A percentile compares a stretch with the other conserved stretches of the same genome.
Conservation (phyloP, 768 basidiomycete genomes). For the Tulasnella sp. region DNA sequence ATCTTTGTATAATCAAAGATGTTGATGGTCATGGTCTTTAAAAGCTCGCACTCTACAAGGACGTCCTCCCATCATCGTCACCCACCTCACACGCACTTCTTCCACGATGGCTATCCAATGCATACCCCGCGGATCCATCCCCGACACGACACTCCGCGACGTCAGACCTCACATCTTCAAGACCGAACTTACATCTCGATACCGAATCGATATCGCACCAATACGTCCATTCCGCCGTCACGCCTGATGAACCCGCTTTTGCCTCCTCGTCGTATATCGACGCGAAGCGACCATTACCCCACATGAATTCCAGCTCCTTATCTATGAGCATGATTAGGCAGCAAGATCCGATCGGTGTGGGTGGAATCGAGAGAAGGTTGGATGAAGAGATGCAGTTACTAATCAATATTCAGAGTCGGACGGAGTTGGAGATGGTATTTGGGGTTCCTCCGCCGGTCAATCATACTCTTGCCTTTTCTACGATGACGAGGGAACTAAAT, state of each 20-base stretch:
- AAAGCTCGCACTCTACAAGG: slow-evolving; percentile 36
- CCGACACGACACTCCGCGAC: not conserved
- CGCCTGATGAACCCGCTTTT: not conserved
- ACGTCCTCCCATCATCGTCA: slow-evolving; percentile 46
- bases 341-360: not conserved
- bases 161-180: not conserved
- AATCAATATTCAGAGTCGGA: slow-evolving; percentile 48
- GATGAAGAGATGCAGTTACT: slow-evolving; percentile 49
- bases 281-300: not conserved
- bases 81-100: slow-evolving; percentile 19
- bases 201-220: slow-evolving; percentile 13
- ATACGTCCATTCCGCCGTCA: slow-evolving; percentile 8
- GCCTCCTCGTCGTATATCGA: not conserved
- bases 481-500: too few relatives aligned
- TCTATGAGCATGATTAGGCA: too few relatives aligned
- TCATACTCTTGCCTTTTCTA: slow-evolving; percentile 19
- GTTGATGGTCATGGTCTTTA: not conserved
- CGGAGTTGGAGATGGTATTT: slow-evolving; percentile 70
- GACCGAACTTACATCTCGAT: not conserved
- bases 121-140: not conserved
- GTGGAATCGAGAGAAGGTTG: slow-evolving; percentile 2
- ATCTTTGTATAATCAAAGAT: not conserved
- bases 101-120: slow-evolving; percentile 1
- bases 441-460: slow-evolving; percentile 69
- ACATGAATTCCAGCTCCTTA: not conserved